Evolutionary conservation across 257 asterid genomes (phyloP), one percentile per base, ranked within the genome.

Genomic region (Lithospermum erythrorhizon): DNA sequence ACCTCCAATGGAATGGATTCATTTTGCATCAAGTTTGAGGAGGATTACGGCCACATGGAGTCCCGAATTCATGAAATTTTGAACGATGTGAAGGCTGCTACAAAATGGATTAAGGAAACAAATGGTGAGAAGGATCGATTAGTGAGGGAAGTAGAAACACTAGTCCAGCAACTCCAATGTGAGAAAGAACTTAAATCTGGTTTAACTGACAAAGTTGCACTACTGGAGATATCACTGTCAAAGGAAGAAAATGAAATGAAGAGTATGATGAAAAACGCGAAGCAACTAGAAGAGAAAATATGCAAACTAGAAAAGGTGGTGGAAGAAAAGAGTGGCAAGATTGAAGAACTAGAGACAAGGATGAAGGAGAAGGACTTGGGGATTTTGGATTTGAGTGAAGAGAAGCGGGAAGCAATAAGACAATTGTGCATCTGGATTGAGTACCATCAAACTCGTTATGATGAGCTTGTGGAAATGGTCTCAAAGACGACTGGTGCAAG

Each of bases 31-130:
- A 89, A 89, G 86, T 84, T 81, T 27, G 97, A 93, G 85, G 99
- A 93, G 75, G 97, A 85, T 67, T 82, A 78, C 20, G 94, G 99
- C 15, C 96, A 83, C 86, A 57, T 83, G 68, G 96, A 89, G 79
- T 83, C 96, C 60, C 87, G 97, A 15, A 69, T 89, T 20, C 81
- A 80, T 37, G 95, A 87, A 68, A 75, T 76, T 57, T 68, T 75
- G 53, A 80, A 81, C 49, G 97, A 89, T 78, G 78, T 89, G 35
- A 82, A 79, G 76, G 78, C 71, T 52, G 54, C 82, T 23, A 71
- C 53, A 55, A 75, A 68, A 68, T 73, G 78, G 81, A 78, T 86
- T 32, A 76, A 64, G 51, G 88, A 72, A 55, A 69, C 75, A 32
- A 78, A 75, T 52, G 66, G 69, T 22, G 87, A 79, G 57, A 84